Evolutionary conservation across 768 basidiomycete genomes (phyloP).

Genomic region (Psilocybe azurescens): DNA sequence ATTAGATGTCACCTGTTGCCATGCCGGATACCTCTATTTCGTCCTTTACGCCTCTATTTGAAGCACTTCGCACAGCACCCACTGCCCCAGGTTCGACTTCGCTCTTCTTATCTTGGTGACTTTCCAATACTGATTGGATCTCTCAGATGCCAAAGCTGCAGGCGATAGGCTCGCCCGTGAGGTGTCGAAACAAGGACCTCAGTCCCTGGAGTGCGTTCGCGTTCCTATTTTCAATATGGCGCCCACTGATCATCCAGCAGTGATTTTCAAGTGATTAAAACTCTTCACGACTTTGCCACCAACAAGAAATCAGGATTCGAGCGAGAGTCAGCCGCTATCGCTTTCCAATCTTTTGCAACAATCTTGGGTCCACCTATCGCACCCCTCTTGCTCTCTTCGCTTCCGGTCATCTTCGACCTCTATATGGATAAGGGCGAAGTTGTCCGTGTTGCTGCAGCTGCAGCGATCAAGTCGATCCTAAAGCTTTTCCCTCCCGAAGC

Average conservation of each 20-base stretch:
- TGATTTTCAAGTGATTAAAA: constrained; percentile 63
- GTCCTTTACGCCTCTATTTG: constrained; percentile 52
- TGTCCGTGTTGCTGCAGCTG: constrained; percentile 79
- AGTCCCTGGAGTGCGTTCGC: constrained; percentile 58
- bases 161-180: constrained; percentile 81
- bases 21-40: constrained; percentile 47
- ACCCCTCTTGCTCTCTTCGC: constrained; percentile 77
- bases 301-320: constrained; percentile 91
- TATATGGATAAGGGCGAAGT: constrained; percentile 96
- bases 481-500: constrained; percentile 87
- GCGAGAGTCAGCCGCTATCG: constrained; percentile 86
- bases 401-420: constrained; percentile 80
- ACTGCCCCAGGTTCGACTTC: constrained; percentile 59
- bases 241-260: constrained; percentile 38
- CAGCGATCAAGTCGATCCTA: constrained; percentile 83
- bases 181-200: constrained; percentile 65
- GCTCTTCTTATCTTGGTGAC: constrained; percentile 5
- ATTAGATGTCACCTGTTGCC: constrained; percentile 60
- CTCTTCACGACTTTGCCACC: constrained; percentile 70
- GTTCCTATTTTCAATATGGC: not conserved
- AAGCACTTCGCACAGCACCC: constrained; percentile 60
- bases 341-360: constrained; percentile 73
- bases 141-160: constrained; percentile 82
- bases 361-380: constrained; percentile 73
- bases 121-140: constrained; percentile 9